phyloP scores from a whole-genome alignment of 305 asterid genomes.

The Fraxinus nigra region DNA sequence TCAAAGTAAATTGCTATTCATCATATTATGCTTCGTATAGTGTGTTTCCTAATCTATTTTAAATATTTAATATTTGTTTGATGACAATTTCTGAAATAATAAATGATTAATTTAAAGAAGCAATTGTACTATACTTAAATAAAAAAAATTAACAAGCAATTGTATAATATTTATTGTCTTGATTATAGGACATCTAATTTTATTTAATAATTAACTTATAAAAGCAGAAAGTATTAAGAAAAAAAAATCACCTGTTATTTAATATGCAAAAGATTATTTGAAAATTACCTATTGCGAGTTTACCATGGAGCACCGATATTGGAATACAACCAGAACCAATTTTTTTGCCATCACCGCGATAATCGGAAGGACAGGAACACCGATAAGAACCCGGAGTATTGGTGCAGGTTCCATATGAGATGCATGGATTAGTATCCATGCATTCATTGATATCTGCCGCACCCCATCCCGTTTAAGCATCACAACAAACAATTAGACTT shows the following conservation, averaged over 20 bases:
- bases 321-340: not conserved
- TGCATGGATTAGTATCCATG: not conserved
- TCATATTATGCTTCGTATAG: too few relatives aligned
- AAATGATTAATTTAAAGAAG: too few relatives aligned
- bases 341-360: not conserved
- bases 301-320: not conserved
- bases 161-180: not conserved
- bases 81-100: too few relatives aligned
- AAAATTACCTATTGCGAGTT: not conserved
- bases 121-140: too few relatives aligned
- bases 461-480: not conserved
- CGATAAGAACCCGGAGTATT: not conserved
- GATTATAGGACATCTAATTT: not conserved
- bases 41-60: too few relatives aligned
- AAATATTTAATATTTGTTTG: too few relatives aligned
- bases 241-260: not conserved
- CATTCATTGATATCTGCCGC: not conserved
- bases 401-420: not conserved
- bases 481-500: not conserved
- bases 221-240: not conserved
- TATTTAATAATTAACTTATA: too few relatives aligned
- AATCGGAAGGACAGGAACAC: not conserved
- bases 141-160: not conserved
- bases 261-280: not conserved
- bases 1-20: too few relatives aligned